Base-by-base conservation (phyloP, 495 filamentous ascomycete species). In the Hypomontagnella submonticulosa region DNA sequence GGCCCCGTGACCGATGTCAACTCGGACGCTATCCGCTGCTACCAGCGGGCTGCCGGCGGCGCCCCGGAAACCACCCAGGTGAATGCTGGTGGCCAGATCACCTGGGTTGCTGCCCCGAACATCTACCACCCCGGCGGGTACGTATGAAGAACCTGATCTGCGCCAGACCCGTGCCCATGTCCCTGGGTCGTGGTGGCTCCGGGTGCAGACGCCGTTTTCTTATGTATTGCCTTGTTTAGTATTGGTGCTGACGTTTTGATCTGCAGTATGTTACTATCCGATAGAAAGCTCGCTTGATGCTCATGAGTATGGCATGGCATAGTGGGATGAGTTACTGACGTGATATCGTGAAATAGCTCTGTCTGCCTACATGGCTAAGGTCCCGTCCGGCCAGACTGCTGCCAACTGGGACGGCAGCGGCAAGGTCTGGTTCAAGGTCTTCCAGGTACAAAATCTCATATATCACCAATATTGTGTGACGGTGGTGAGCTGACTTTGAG, bases 331-430 rank as follows among this genome's bases (percentile, higher is more conserved):
- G 30, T 51, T 53, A 38, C 57, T 67, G 53, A 67, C 15, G 9
- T 33, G 8, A 13, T 46, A 6, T 18, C 12, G 11, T 16, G 12
- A 6, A 7, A 15, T 49, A 68, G 83, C 83, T 9, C 74, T 84
- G 56, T 71, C 73, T 23, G 75, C 84, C 38, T 86, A 84, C 70
- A 83, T 86, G 73, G 83, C 81, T 57, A 83, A 84, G 69, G 83
- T 81, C 0, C 82, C 82, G 0, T 49, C 67, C 0, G 81, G 81
- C 36, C 50, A 80, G 61, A 78, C 77, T 0, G 80, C 79, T 0
- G 75, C 76, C 5, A 73, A 72, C 30, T 85, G 75, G 59, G 79
- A 84, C 67, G 83, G 83, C 37, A 74, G 71, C 63, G 83, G 83
- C 5, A 66, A 71, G 5, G 80, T 82, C 0, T 85, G 82, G 81